These are phyloP conservation scores for Claviceps sp. DNA, from an alignment of 2,329 filamentous ascomycete species.

Conservation along the genomic window DNA sequence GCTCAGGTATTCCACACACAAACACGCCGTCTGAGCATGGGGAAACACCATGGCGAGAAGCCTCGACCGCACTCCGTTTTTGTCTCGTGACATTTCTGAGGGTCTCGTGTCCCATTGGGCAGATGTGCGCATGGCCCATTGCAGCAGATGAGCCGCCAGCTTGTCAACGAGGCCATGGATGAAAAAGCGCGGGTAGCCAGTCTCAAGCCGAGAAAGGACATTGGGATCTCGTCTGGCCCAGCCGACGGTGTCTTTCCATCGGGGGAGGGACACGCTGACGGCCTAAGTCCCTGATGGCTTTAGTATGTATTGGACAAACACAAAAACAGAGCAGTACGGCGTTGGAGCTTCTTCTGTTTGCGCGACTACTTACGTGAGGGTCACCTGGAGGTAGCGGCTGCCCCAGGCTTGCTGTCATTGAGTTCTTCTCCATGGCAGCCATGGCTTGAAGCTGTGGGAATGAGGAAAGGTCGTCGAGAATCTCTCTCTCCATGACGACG, in stretches of 20 bases:
- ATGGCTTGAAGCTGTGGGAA: background rate
- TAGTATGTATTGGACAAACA: background rate
- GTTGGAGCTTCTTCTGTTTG: no score
- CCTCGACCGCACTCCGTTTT: background rate
- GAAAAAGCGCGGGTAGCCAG: slow-evolving; percentile 17
- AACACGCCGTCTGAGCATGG: background rate
- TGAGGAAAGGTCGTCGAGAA: background rate
- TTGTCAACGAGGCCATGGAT: slow-evolving; percentile 12
- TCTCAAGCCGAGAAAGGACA: slow-evolving; percentile 11
- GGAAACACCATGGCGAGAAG: slow-evolving; percentile 8
- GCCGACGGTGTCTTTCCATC: slow-evolving; percentile 14
- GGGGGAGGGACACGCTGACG: slow-evolving; percentile 18
- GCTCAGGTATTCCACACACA: slow-evolving; percentile 11
- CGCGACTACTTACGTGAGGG: background rate
- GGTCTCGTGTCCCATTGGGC: background rate
- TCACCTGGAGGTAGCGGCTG: background rate
- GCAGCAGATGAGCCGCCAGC: slow-evolving; percentile 10
- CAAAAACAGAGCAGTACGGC: background rate
- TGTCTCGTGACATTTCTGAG: background rate
- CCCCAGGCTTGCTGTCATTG: background rate
- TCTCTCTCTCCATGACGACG: background rate
- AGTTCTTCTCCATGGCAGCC: background rate
- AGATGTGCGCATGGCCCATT: slow-evolving; percentile 4
- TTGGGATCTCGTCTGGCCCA: slow-evolving; percentile 13
- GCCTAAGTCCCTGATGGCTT: slow-evolving; percentile 7